phyloP scores from a whole-genome alignment of 106 monocot species.

The Gastrodia elata region DNA sequence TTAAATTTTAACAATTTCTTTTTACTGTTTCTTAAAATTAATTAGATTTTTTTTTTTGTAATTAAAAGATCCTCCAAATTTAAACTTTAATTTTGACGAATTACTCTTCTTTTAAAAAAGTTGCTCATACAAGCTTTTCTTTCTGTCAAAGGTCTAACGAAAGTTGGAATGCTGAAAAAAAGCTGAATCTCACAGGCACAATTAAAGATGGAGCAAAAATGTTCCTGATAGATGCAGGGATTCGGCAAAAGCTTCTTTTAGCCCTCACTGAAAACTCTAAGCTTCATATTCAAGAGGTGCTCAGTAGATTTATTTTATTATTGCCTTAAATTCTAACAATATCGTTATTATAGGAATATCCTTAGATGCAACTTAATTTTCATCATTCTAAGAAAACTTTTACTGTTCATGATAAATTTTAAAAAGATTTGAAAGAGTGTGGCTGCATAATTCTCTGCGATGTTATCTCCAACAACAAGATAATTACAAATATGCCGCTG shows the following conservation, averaged over 20 bases:
- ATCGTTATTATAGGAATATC: background rate
- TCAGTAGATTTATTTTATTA: conserved; percentile 7
- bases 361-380: background rate
- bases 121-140: conserved; percentile 1
- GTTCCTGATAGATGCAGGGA: conserved; percentile 85
- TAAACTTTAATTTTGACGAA: no score
- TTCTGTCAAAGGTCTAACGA: conserved; percentile 34
- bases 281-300: conserved; percentile 94
- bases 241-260: conserved; percentile 77
- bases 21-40: no score
- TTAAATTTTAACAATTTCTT: no score
- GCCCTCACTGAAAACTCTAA: conserved; percentile 94
- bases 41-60: no score
- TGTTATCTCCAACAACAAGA: no score
- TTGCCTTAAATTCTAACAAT: background rate
- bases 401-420: no score
- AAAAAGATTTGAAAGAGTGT: no score
- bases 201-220: conserved; percentile 94
- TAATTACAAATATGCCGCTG: no score
- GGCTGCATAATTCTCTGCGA: no score
- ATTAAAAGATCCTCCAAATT: no score
- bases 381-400: background rate
- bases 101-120: background rate
- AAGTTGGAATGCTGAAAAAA: conserved; percentile 41
- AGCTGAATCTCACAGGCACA: conserved; percentile 87